Base-by-base conservation (phyloP, 2,329 filamentous ascomycete genomes). In the Madurella fahalii region DNA sequence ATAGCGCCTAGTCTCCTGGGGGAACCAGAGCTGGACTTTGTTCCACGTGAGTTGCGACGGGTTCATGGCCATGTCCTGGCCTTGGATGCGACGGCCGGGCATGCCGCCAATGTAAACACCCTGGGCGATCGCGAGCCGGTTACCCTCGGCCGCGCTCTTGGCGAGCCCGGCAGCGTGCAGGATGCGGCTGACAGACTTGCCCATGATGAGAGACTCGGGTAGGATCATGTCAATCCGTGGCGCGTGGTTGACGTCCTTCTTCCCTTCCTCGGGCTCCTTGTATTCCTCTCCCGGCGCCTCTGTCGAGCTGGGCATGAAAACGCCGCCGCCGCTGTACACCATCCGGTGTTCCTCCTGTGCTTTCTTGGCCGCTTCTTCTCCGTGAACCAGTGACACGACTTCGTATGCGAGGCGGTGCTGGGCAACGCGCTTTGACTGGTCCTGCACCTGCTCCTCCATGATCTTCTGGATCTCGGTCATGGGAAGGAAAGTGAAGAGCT, bases 401-500 rank as follows among this genome's bases (percentile, higher is more conserved):
- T 99, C 92, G 48, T 77, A 82, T 1, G 94, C 94, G 2, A 99
- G 81, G 0, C 79, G 74, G 66, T 96, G 92, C 64, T 99, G 93
- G 2, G 93, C 91, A 53, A 83, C 68, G 31, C 94, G 84, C 71
- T 86, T 83, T 1, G 84, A 79, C 0, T 89, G 88, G 53, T 92
- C 80, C 30, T 76, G 59, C 9, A 71, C 72, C 62, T 97, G 92
- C 58, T 86, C 69, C 32, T 75, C 69, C 81, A 97, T 88, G 50
- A 89, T 70, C 13, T 75, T 65, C 2, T 77, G 67, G 60, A 99
- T 95, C n/a, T 83, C 70, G 8, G 78, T 66, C 2, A 89, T 63
- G 0, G 93, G 88, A 39, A 96, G 71, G 68, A 99, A 96, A 0
- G 94, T 99, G 68, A 99, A 91, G 18, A 96, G 81, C 67, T 89